Evolutionary conservation across 257 asterid genomes (phyloP), one percentile per base, ranked within the genome.

Genomic region (Fraxinus cuspidata): DNA sequence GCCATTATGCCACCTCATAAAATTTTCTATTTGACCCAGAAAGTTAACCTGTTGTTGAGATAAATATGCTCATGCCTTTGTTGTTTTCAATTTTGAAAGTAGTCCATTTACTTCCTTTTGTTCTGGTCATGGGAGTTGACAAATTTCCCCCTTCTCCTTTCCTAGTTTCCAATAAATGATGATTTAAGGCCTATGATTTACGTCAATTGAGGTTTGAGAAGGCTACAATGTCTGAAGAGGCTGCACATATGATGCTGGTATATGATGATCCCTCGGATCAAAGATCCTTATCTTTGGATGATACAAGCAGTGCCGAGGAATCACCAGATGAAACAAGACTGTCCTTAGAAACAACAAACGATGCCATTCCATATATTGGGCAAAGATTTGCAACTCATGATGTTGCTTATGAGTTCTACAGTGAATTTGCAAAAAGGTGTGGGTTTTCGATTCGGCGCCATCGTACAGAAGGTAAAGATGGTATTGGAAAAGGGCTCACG

Each of bases 371-470:
- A n/a, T 93, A 89, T 66, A 88, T 88, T 66, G 98, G 98, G 51
- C 99, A 93, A 72, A 84, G 94, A 28, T 96, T 96, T 77, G 67
- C 87, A 34, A 85, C 96, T 32, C 99, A 93, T 67, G 99, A 93
- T 75, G 91, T 92, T 80, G 99, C 98, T 65, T 96, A 96, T 74
- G 97, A 96, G 74, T 89, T 86, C 90, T 96, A 96, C 69, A 87
- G 89, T 77, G 99, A 92, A 65, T 96, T 91, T 70, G 98, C 98
- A 3, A 93, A 87, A 79, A 84, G 85, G 7, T 88, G 97, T 79
- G 99, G 99, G 71, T 96, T 96, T 79, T 96, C 99, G 18, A 96
- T 93, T 60, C 85, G 99, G 83, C 97, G 99, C 16, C 98, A 96
- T 72, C 85, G 98, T 0, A 96, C 99, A 27, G 99, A 96, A 86